Evolutionary conservation across 164 flowering plant species (phyloP).

Genomic region (grape (Vitis vinifera)): DNA sequence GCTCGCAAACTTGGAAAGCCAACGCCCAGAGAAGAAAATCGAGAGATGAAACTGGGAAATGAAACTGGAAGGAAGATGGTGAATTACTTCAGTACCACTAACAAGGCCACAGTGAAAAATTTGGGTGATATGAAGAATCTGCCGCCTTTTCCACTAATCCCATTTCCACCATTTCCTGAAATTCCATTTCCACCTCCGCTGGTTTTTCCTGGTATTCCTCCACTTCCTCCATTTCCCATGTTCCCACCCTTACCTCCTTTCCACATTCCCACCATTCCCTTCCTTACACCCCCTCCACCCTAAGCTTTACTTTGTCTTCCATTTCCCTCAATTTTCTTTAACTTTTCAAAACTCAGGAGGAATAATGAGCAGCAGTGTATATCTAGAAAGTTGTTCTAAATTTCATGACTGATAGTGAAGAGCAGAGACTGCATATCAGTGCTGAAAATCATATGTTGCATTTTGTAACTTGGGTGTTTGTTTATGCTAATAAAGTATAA

Average conservation of each 20-base stretch:
- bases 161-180: slow-evolving; percentile 8
- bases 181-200: slow-evolving; percentile 7
- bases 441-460: too few species aligned
- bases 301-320: too few species aligned
- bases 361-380: too few species aligned
- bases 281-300: slow-evolving; percentile 1
- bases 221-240: slow-evolving; percentile 3
- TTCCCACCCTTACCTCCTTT: slow-evolving; percentile 1
- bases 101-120: background rate
- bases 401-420: too few species aligned
- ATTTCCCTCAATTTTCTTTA: too few species aligned
- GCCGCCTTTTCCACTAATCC: slow-evolving; percentile 5
- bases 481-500: too few species aligned
- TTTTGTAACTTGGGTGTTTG: too few species aligned
- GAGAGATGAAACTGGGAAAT: background rate
- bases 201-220: background rate
- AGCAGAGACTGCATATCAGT: too few species aligned
- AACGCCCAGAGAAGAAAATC: background rate
- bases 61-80: background rate
- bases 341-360: too few species aligned
- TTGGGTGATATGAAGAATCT: slow-evolving; percentile 8
- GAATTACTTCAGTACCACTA: background rate
- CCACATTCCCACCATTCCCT: background rate
- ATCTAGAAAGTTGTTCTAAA: too few species aligned
- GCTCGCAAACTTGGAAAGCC: background rate